Base-by-base conservation (phyloP, 169 alveolate species). In the Blepharisma undulans region DNA sequence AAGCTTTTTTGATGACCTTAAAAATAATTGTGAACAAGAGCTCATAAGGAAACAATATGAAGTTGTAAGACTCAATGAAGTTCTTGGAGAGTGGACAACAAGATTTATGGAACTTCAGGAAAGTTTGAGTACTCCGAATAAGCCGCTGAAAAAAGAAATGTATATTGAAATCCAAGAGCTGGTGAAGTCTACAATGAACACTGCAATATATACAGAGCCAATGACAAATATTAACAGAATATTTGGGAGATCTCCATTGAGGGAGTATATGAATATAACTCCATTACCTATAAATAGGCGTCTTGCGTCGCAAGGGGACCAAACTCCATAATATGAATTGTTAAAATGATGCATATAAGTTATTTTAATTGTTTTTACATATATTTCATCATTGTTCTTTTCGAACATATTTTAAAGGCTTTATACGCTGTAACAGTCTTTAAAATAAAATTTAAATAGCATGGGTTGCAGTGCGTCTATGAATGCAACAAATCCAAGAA, bases 21-120 rank as follows among this genome's bases (percentile, higher is more conserved):
- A 33, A 72, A 59, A 32, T 21, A 82, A 82, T 60, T 82, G 89
- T 60, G 78, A 82, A 30, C 33, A 21, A 22, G 89, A 82, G 36
- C 76, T 82, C 6, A 22, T 59, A 21, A 82, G 89, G 22, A 82
- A 82, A 60, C 89, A 82, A 82, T 27, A 30, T 10, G 89, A 82
- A 60, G 33, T 34, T 30, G 22, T 21, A n/a, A 82, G 60, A 59
- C 76, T 82, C 12, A 34, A 82, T 48, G 89, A 82, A 82, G 34
- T 60, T 8, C 76, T 82, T 32, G 89, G 71, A 4, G 89, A 82
- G 36, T 82, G 89, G 89, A 82, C 60, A 0, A 34, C 33, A 19
- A 82, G 34, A 16, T 82, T 48, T 33, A 82, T 82, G 89, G 78
- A 82, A 82, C 32, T 82, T 30, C 89, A 82, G 76, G 86, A 78